These are phyloP conservation scores for Podospora pseudopauciseta DNA, from an alignment of 495 filamentous ascomycete genomes.

Conservation along the genomic window DNA sequence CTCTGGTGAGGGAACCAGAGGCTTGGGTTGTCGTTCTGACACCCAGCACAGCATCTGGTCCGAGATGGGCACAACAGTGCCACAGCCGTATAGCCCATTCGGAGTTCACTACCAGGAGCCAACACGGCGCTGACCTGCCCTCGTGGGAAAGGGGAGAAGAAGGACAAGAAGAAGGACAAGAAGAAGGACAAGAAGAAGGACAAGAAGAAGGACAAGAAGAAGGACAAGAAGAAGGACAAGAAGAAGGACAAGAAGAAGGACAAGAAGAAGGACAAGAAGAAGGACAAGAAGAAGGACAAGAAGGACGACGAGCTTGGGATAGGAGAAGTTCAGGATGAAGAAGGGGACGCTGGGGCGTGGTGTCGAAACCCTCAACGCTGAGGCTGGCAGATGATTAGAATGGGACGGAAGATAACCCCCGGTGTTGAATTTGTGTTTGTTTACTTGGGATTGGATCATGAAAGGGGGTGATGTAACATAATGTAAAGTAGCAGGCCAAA, in stretches of 20 bases:
- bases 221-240: no score
- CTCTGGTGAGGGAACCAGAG: slow-evolving; percentile 6
- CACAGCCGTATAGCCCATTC: slow-evolving; percentile 26
- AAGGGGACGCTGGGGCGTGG: no score
- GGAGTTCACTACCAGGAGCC: neutral
- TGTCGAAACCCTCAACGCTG: no score
- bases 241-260: no score
- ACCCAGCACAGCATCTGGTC: slow-evolving; percentile 29
- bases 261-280: no score
- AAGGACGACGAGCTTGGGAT: no score
- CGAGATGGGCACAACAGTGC: slow-evolving; percentile 28
- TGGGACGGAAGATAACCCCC: neutral
- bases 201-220: no score
- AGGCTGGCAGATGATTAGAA: neutral
- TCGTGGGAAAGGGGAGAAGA: neutral
- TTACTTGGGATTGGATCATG: neutral
- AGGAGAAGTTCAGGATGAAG: no score
- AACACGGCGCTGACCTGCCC: neutral
- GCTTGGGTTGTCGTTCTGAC: slow-evolving; percentile 10
- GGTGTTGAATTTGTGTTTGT: neutral
- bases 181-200: no score
- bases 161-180: no score
- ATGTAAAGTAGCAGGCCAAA: neutral
- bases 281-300: no score
- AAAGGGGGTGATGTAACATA: neutral